A percentile compares a stretch with the other conserved stretches of the same genome.
phyloP scores from a whole-genome alignment of 345 rosid species.

The Camelina sativa region DNA sequence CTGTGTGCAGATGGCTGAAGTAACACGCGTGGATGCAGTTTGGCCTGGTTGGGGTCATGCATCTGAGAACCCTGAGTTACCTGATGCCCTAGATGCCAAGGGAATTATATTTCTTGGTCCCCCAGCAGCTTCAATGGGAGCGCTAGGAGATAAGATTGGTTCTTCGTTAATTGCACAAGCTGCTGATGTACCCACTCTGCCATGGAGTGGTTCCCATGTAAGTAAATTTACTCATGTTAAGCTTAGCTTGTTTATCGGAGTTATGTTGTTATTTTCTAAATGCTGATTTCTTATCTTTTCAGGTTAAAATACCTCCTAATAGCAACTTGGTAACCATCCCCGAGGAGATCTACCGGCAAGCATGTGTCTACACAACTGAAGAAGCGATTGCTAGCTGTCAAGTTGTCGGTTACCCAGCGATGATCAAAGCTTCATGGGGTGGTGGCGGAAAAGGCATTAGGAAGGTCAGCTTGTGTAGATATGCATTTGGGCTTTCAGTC shows the following conservation, averaged over 20 bases:
- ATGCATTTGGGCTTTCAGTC: conserved; percentile 21
- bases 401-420: conserved; percentile 99
- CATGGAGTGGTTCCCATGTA: conserved; percentile 99
- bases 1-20: conserved; percentile 87
- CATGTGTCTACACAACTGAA: conserved; percentile 96
- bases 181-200: conserved; percentile 99
- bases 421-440: conserved; percentile 99
- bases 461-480: conserved; percentile 65
- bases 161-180: conserved; percentile 99
- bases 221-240: conserved; percentile 22
- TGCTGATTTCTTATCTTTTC: conserved; percentile 37
- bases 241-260: conserved; percentile 16
- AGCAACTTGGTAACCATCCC: conserved; percentile 84
- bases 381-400: conserved; percentile 98
- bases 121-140: conserved; percentile 87
- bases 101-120: conserved; percentile 98
- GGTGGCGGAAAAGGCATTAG: conserved; percentile 99
- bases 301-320: conserved; percentile 85
- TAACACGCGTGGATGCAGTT: conserved; percentile 96
- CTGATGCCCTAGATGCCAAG: conserved; percentile 81
- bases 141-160: conserved; percentile 98
- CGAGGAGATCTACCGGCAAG: conserved; percentile 86
- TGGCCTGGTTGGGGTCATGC: conserved; percentile 99
- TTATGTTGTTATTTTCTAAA: conserved; percentile 24
- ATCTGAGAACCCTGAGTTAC: conserved; percentile 97